Evolutionary conservation across 441 rosid species (phyloP).

Genomic region (Syzygium malaccense): DNA sequence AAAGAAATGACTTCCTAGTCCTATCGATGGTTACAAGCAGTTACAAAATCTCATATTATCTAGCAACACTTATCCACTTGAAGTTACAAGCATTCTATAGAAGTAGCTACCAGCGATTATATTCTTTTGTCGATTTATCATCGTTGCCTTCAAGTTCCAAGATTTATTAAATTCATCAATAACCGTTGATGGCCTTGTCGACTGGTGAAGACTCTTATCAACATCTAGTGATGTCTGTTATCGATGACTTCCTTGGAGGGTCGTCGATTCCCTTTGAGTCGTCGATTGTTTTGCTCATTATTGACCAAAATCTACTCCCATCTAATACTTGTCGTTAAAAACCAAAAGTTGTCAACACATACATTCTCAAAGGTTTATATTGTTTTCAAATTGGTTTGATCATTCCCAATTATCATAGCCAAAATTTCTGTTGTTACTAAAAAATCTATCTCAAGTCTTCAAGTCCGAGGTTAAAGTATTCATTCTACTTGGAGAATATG

Average conservation of each 20-base stretch:
- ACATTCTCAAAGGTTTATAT: neutral
- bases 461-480: neutral
- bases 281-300: no score
- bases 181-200: neutral
- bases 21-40: neutral
- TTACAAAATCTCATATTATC: neutral
- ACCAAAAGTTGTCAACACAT: neutral
- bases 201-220: neutral
- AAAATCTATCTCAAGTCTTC: neutral
- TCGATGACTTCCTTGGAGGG: neutral
- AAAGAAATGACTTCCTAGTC: neutral
- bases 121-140: neutral
- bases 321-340: neutral
- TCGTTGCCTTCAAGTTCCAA: neutral
- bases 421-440: neutral
- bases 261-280: neutral
- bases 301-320: neutral
- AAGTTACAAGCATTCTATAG: neutral
- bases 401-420: neutral
- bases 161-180: accelerated
- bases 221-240: neutral
- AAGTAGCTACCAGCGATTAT: neutral
- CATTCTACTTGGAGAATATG: neutral
- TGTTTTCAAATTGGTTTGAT: neutral
- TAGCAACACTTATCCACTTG: neutral